Evolutionary conservation across 257 asterid genomes (phyloP).

Genomic region (Capsicum baccatum): DNA sequence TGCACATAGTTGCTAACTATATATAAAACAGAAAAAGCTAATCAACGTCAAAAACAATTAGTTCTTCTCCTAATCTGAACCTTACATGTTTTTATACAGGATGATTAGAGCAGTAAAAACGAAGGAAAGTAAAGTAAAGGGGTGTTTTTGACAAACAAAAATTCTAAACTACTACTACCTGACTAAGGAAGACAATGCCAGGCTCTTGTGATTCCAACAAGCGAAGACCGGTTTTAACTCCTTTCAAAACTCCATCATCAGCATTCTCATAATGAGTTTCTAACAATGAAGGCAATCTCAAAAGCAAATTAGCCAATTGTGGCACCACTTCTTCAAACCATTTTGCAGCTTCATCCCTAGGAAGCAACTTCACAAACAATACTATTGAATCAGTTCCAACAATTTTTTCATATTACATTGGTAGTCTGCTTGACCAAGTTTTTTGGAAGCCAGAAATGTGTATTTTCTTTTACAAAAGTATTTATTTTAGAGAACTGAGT

Average conservation of each 20-base stretch:
- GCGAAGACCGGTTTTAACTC: conserved; percentile 61
- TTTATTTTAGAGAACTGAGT: neutral
- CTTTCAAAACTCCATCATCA: conserved; percentile 36
- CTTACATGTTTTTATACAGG: neutral
- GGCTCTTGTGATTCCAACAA: conserved; percentile 69
- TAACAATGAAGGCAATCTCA: conserved; percentile 70
- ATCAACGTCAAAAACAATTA: neutral
- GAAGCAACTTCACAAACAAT: conserved; percentile 58
- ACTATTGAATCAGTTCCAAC: neutral
- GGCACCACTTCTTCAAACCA: conserved; percentile 82
- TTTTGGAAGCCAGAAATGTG: neutral
- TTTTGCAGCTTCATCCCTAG: conserved; percentile 54
- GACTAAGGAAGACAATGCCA: conserved; percentile 76
- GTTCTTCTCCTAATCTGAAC: neutral
- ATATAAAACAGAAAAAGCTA: neutral
- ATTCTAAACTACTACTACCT: conserved; percentile 55
- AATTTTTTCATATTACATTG: neutral
- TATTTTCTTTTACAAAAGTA: neutral
- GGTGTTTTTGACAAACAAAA: neutral
- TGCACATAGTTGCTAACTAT: neutral
- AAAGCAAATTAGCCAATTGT: conserved; percentile 63
- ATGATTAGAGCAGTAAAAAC: neutral
- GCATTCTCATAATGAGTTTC: conserved; percentile 71
- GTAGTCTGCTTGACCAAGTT: neutral
- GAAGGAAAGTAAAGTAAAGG: neutral